These are phyloP conservation scores for Musa troglodytarum DNA, from an alignment of 176 grass and related monocot species.

Conservation along the genomic window DNA sequence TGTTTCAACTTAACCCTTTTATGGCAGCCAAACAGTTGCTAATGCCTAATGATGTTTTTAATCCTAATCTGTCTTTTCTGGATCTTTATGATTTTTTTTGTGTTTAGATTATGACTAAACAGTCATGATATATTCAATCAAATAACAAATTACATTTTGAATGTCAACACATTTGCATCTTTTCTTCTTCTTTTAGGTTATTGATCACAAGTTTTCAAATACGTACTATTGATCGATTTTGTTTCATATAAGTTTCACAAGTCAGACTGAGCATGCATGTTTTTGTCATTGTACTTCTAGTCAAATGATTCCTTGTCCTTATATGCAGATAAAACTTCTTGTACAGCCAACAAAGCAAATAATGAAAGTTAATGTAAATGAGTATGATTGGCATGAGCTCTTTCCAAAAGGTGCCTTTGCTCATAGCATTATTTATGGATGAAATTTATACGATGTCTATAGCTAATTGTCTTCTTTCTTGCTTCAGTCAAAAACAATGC, in stretches of 20 bases:
- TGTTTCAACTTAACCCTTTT: no score
- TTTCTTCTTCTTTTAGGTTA: no score
- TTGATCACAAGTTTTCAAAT: no score
- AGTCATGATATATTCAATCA: no score
- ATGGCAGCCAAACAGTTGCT: no score
- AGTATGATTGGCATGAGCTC: slow-evolving; percentile 94
- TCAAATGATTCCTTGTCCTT: not conserved
- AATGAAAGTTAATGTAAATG: slow-evolving; percentile 75
- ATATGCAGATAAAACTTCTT: slow-evolving; percentile 87
- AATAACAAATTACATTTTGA: no score
- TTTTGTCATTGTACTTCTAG: not conserved
- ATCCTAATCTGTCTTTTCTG: no score
- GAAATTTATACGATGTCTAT: slow-evolving; percentile 2
- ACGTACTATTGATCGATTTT: not conserved
- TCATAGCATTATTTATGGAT: slow-evolving; percentile 5
- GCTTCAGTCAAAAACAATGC: slow-evolving; percentile 72
- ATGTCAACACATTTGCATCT: no score
- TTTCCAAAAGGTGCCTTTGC: slow-evolving; percentile 76
- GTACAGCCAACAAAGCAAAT: slow-evolving; percentile 83
- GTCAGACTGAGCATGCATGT: not conserved
- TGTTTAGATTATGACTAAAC: no score
- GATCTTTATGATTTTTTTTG: no score
- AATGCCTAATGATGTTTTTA: no score
- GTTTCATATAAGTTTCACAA: not conserved
- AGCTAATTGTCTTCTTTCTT: slow-evolving; percentile 19